Percentiles rank a stretch among this genome's conserved stretches.
Evolutionary conservation across 352 stramenopile species (phyloP).

Genomic region (Globisporangium echinulatum): DNA sequence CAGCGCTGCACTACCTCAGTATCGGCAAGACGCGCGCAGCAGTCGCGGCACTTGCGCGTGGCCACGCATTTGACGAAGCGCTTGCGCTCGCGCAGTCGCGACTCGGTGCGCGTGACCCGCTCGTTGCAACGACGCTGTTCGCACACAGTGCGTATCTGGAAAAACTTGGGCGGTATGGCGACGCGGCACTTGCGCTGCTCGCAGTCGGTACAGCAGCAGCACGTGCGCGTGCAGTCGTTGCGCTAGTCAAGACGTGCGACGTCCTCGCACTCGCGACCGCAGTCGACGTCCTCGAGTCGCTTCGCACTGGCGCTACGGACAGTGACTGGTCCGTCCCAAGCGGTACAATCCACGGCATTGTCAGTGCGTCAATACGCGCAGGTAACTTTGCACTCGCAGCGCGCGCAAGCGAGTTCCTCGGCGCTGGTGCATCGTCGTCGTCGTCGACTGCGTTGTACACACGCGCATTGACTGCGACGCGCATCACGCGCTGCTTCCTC

Average conservation of each 20-base stretch:
- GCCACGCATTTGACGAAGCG: constrained; percentile 44
- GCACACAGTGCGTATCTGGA: constrained; percentile 33
- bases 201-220: constrained; percentile 18
- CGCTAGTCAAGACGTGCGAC: constrained; percentile 30
- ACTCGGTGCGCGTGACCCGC: constrained; percentile 28
- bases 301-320: background rate
- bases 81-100: constrained; percentile 40
- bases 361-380: constrained; percentile 15
- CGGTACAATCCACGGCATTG: constrained; percentile 35
- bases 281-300: constrained; percentile 21
- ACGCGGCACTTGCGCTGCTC: constrained; percentile 25
- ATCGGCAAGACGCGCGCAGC: constrained; percentile 52
- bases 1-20: constrained; percentile 53
- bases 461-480: constrained; percentile 7
- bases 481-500: constrained; percentile 10
- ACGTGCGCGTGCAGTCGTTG: constrained; percentile 17
- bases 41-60: constrained; percentile 30
- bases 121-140: constrained; percentile 32
- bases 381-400: constrained; percentile 22
- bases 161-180: constrained; percentile 20
- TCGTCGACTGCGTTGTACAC: background rate
- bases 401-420: constrained; percentile 19
- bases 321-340: constrained; percentile 24
- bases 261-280: constrained; percentile 20
- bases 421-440: background rate